Conservation (phyloP, 345 rosid species). For the Balakata baccata region DNA sequence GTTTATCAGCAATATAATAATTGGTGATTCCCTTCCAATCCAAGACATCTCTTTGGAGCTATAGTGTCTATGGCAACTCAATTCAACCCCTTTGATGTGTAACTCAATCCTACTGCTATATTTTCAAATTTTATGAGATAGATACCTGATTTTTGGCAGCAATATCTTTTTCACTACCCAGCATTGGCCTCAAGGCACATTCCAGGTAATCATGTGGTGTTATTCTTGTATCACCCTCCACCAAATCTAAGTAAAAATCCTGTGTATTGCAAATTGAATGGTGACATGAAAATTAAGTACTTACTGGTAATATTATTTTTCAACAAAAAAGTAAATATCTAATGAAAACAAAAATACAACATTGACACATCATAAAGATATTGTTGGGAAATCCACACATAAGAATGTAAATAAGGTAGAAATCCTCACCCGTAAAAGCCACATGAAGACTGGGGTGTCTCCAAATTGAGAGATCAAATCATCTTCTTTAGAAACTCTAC, state of each 20-base stretch:
- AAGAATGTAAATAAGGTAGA: constrained; percentile 32
- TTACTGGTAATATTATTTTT: background rate
- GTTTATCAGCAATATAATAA: background rate
- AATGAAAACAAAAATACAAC: background rate
- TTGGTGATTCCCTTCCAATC: background rate
- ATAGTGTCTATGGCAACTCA: background rate
- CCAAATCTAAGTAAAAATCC: constrained; percentile 91
- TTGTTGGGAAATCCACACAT: background rate
- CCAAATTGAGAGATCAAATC: constrained; percentile 74
- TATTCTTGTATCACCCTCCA: constrained; percentile 71
- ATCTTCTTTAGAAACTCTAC: constrained; percentile 77
- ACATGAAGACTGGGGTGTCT: constrained; percentile 87
- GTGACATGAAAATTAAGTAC: background rate
- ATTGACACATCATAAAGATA: background rate
- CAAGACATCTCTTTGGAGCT: background rate
- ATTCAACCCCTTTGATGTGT: background rate
- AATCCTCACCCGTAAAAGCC: constrained; percentile 84
- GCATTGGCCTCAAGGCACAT: constrained; percentile 78
- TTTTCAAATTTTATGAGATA: background rate
- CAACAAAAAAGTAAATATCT: background rate
- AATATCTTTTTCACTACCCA: constrained; percentile 70
- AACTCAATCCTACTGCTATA: background rate
- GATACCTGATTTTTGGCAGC: constrained; percentile 84
- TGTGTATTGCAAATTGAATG: constrained; percentile 25
- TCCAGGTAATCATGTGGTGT: constrained; percentile 89